Evolutionary conservation across 805 yeast species (phyloP).

Genomic region (Hagleromyces aurorensis): DNA sequence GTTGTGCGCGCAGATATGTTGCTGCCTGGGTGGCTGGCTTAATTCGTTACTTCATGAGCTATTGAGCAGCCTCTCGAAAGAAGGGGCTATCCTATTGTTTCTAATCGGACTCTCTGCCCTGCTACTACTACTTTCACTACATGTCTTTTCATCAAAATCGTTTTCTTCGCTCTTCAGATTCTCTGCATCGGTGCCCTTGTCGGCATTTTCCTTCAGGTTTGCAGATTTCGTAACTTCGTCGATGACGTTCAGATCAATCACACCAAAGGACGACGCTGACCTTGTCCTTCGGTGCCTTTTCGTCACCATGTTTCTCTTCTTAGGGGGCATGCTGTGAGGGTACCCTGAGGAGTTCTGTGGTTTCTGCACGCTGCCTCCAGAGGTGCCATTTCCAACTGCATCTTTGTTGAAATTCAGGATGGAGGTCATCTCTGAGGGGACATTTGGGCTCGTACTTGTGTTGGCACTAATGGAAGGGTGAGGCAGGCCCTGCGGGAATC

Average conservation of each 20-base stretch:
- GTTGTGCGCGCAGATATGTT: no score
- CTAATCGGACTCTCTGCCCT: conserved; percentile 16
- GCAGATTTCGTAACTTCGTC: conserved; percentile 13
- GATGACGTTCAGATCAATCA: conserved; percentile 24
- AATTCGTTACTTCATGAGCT: no score
- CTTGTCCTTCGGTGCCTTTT: conserved; percentile 24
- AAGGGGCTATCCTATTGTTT: no score
- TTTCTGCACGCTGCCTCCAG: conserved; percentile 1
- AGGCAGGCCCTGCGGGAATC: no score
- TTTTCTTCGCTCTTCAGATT: conserved; percentile 10
- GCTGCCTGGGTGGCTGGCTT: no score
- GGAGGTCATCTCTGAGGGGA: conserved; percentile 17
- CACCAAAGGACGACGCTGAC: conserved; percentile 25
- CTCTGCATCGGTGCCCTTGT: conserved; percentile 3
- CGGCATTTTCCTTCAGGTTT: no score
- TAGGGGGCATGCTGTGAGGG: no score
- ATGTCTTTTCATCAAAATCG: conserved; percentile 23
- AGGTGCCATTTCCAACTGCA: not conserved
- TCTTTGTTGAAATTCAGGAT: conserved; percentile 16
- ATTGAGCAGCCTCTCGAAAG: no score
- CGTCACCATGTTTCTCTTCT: conserved; percentile 8
- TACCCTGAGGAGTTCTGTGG: no score
- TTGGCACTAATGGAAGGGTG: no score
- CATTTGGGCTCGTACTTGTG: conserved; percentile 5
- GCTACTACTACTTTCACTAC: conserved; percentile 28